A percentile compares a stretch with the other conserved stretches of the same genome.
Evolutionary conservation across 2,329 filamentous ascomycete genomes (phyloP).

Genomic region (Fusarium pseudocircinatum): DNA sequence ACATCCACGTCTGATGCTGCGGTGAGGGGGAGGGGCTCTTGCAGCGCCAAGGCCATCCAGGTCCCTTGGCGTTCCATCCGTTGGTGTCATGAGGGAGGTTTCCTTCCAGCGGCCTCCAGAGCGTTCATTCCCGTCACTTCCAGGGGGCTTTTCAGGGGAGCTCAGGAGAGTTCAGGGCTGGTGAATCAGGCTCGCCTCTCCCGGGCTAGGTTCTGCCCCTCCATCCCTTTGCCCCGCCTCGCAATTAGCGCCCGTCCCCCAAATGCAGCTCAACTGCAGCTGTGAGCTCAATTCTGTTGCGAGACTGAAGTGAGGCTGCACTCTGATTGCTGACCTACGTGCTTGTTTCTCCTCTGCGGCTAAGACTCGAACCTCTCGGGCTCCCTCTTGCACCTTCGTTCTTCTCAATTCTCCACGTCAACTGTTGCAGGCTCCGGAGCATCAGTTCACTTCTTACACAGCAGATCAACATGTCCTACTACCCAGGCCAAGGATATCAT

Average conservation of each 20-base stretch:
- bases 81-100: not conserved
- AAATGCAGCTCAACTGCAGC: not conserved
- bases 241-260: conserved; percentile 29
- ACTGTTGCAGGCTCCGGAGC: conserved; percentile 1
- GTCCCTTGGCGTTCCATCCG: conserved; percentile 26
- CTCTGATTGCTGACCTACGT: conserved; percentile 12
- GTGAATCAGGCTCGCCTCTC: conserved; percentile 10
- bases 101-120: conserved; percentile 29
- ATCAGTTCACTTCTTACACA: conserved; percentile 8
- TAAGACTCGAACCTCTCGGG: conserved; percentile 1
- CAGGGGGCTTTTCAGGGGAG: conserved; percentile 17
- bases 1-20: conserved; percentile 18
- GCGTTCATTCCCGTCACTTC: not conserved
- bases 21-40: conserved; percentile 36
- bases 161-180: conserved; percentile 8
- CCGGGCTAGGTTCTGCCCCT: conserved; percentile 3
- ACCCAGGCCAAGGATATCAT: conserved; percentile 54
- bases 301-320: conserved; percentile 6
- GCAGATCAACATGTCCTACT: conserved; percentile 49
- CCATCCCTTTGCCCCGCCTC: conserved; percentile 15
- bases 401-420: not conserved
- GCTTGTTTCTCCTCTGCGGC: conserved; percentile 8
- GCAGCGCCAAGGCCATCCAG: conserved; percentile 34
- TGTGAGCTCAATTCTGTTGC: not conserved
- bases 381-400: conserved; percentile 22